These are phyloP conservation scores for Carex pumila DNA, from an alignment of 176 grass and related monocot species.

Conservation along the genomic window DNA sequence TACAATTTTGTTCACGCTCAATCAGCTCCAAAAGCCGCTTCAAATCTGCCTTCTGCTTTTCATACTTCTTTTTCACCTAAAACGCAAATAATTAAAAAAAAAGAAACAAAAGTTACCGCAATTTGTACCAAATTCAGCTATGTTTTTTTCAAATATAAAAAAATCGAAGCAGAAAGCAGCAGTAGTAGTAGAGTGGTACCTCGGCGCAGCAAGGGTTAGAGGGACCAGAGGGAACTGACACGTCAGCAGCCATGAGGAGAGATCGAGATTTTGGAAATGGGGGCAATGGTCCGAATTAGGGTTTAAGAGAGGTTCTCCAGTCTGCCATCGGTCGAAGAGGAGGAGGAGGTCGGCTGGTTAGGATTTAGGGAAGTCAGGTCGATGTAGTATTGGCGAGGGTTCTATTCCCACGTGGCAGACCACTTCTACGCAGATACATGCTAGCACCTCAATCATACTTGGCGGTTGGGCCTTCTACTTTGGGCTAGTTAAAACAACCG, in stretches of 20 bases:
- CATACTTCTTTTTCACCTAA: conserved; percentile 65
- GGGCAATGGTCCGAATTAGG: neutral
- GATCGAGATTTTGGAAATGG: neutral
- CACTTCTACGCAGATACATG: neutral
- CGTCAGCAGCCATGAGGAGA: conserved; percentile 9
- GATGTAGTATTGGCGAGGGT: neutral
- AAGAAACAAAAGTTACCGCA: neutral
- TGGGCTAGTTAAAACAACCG: neutral
- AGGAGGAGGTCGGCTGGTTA: neutral
- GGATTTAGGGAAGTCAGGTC: conserved; percentile 1
- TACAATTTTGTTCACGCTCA: conserved; percentile 43
- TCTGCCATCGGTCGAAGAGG: conserved; percentile 13
- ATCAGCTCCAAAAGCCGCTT: conserved; percentile 50
- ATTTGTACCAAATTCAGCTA: neutral
- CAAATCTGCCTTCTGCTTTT: conserved; percentile 42
- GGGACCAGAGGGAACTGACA: neutral
- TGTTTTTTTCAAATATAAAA: neutral
- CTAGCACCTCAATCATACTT: neutral
- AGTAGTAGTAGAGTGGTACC: conserved; percentile 19
- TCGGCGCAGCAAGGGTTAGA: conserved; percentile 65
- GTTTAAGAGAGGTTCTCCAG: conserved; percentile 2
- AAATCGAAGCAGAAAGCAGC: neutral
- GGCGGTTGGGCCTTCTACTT: neutral
- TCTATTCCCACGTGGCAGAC: neutral
- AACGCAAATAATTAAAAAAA: neutral